Evolutionary conservation across 495 filamentous ascomycete genomes (phyloP).

Genomic region (Aspergillus nanangensis): DNA sequence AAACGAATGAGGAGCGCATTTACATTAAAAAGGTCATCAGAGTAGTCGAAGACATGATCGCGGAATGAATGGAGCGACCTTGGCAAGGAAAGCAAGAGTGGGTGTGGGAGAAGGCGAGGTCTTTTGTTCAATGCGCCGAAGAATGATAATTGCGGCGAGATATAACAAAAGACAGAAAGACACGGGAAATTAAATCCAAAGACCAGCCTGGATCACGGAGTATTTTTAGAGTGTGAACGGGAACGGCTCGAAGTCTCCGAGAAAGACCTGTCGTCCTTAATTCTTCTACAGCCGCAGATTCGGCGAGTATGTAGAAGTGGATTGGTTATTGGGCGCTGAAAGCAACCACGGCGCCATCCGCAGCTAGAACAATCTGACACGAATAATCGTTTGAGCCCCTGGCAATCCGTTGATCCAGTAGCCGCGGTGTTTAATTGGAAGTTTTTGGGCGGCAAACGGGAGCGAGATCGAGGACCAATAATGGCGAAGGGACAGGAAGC

Average conservation of each 20-base stretch:
- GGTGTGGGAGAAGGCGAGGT: too few relatives aligned
- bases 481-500: constrained; percentile 13
- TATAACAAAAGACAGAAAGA: constrained; percentile 4
- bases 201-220: constrained; percentile 11
- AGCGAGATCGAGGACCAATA: constrained; percentile 15
- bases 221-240: constrained; percentile 1
- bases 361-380: constrained; percentile 11
- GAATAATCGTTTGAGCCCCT: constrained; percentile 8
- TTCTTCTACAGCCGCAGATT: constrained; percentile 4
- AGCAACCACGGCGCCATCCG: constrained; percentile 8
- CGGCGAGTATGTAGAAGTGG: constrained; percentile 9
- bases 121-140: too few relatives aligned
- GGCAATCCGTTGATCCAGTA: constrained; percentile 19
- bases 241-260: too few relatives aligned
- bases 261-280: too few relatives aligned
- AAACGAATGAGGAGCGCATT: constrained; percentile 29
- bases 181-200: constrained; percentile 5
- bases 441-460: constrained; percentile 6
- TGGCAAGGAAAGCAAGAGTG: not conserved
- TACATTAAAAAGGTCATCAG: constrained; percentile 73
- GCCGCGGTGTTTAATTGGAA: constrained; percentile 18
- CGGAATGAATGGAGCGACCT: not conserved
- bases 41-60: constrained; percentile 62
- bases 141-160: too few relatives aligned
- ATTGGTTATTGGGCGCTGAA: constrained; percentile 1